Base-by-base conservation (phyloP, 495 filamentous ascomycete genomes). In the Penicillium steckii region DNA sequence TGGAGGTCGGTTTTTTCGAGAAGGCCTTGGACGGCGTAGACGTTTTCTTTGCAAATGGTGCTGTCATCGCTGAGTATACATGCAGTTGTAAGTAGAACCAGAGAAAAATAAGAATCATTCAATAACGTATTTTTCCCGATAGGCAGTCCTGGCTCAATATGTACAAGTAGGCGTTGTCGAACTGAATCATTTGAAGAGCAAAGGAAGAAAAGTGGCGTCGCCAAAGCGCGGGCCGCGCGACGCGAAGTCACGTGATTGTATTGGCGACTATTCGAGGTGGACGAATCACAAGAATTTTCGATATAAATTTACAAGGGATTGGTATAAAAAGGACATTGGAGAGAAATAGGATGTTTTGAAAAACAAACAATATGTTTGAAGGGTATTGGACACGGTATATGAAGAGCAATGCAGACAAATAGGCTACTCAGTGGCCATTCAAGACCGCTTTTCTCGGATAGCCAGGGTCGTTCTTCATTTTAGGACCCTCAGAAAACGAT, bases 191-290 rank as follows among this genome's bases (percentile, higher is more conserved):
- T 22, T 23, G 22, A 21, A 30, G 26, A 38, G n/a, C n/a, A n/a
- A n/a, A n/a, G 18, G 15, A 15, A 30, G 25, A 23, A 48, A 43
- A 15, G 38, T 41, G 38, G 38, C 38, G 38, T 41, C 38, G 41
- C 26, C 23, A 47, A 41, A 57, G 55, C 61, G 66, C 64, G 63
- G 46, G 50, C 56, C 52, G 56, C 65, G 62, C 64, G 67, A 66
- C 70, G 61, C 70, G 70, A 66, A 60, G 57, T 69, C 70, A 73
- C 69, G 64, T 73, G 70, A 38, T 8, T 8, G 18, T n/a, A 24
- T 30, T 30, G 10, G 13, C 23, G 6, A 12, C 23, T 18, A 44
- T n/a, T n/a, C n/a, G n/a, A n/a, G n/a, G n/a, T n/a, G n/a, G n/a
- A n/a, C n/a, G n/a, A n/a, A n/a, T n/a, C n/a, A n/a, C n/a, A n/a